Evolutionary conservation across 805 yeast species (phyloP), one percentile per base, ranked within the genome.

Genomic region (Candida jianshihensis): DNA sequence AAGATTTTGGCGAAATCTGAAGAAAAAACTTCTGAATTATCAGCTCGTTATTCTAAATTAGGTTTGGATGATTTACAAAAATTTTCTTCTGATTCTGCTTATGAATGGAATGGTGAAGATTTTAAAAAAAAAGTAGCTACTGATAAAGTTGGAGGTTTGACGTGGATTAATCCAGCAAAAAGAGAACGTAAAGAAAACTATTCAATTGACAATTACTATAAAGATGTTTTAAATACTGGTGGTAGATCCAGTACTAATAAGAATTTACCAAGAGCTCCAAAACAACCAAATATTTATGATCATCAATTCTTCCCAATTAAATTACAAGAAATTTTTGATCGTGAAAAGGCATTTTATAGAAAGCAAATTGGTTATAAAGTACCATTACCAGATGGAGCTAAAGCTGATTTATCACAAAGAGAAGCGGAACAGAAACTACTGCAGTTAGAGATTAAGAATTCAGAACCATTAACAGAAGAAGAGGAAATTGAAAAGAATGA

Each of bases 261-360:
- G 35, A 66, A 73, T 9, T 82, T 81, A 2, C 92, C 95, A 14
- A 75, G 73, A 43, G 85, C 94, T 30, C 97, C 97, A 26, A 86
- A 81, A 53, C 92, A 86, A 49, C 64, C 84, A 41, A 78, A 77
- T 40, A 67, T 86, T 27, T 85, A 82, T 54, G 96, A 92, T 53
- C 96, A 89, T 60, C 98, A 92, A 59, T 86, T 92, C 50, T 85
- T 73, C 57, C 87, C 95, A 1, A 70, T 79, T n/a, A 72, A 83
- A 53, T 63, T 92, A 31, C 68, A 73, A 44, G 87, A 82, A 37
- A 56, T 92, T 28, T 78, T 83, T 53, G 95, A 87, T 40, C 71
- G 80, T 58, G 97, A 92, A 54, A 78, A 80, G 48, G 77, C 81
- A 39, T 81, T 77, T 59, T 82, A 71, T 57, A 79, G 84, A 38